Percentiles rank a stretch among this genome's conserved stretches.
Evolutionary conservation across 345 rosid species (phyloP).

Genomic region (Physaria fendleri): DNA sequence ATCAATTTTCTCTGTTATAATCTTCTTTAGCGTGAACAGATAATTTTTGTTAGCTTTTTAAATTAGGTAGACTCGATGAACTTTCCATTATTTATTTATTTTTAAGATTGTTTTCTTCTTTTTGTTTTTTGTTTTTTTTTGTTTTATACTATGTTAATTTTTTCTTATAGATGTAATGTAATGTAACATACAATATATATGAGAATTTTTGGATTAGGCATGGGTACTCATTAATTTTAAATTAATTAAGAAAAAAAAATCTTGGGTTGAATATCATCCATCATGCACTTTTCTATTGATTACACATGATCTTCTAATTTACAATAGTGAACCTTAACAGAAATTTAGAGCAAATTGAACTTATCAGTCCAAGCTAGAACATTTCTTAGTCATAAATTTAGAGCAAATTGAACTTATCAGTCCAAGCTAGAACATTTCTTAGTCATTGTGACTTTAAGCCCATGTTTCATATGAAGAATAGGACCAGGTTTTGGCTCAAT

Average conservation of each 20-base stretch:
- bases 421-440: no score
- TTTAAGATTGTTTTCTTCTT: no score
- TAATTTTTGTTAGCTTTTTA: conserved; percentile 9
- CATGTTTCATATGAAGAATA: no score
- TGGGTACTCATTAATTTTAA: neutral
- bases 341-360: no score
- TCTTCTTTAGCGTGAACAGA: conserved; percentile 9
- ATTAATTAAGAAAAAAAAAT: neutral
- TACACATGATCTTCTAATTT: neutral
- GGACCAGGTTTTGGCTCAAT: no score
- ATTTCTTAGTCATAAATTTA: no score
- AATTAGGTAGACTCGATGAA: neutral
- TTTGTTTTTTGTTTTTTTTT: neutral
- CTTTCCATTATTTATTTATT: no score
- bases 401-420: no score
- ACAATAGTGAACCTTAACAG: no score
- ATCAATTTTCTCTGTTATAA: neutral
- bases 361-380: no score
- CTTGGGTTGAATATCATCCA: neutral
- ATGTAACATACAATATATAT: neutral
- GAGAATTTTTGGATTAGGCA: neutral
- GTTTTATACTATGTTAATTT: neutral
- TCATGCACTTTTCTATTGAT: neutral
- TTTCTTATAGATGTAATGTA: neutral
- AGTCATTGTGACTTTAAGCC: no score